Evolutionary conservation across 2,329 filamentous ascomycete species (phyloP), one percentile per base, ranked within the genome.

Genomic region (Claviceps sp.): DNA sequence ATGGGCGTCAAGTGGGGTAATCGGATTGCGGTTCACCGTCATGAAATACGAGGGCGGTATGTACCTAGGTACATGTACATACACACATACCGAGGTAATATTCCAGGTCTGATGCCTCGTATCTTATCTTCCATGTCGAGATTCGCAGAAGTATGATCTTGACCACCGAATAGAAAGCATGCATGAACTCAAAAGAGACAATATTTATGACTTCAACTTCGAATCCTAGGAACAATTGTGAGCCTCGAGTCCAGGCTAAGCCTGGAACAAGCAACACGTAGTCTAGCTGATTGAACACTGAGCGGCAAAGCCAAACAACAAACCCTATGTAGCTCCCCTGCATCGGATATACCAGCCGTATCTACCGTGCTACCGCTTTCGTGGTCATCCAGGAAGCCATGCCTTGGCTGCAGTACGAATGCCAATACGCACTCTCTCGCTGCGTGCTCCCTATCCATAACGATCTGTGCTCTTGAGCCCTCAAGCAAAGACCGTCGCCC

Each of bases 151-250:
- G 26, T 7, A 29, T 29, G 2, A 8, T 29, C 26, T 29, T 29
- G 26, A 29, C 26, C 7, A 29, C 26, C 26, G 8, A 29, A 29
- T 29, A 8, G 26, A 29, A 29, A 29, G 26, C 7, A 39, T 17
- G 39, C 16, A 40, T 9, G 16, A 40, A 2, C 8, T 44, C 20
- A 20, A 22, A 7, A n/a, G 42, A 14, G 14, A 11, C 29, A 17
- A 34, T n/a, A 17, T 9, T 45, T 44, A 14, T 37, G 1, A 44
- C 13, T 47, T 43, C n/a, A 36, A 23, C 22, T 40, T 39, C 23
- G 38, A 49, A 36, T n/a, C 45, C 49, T 17, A 49, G 34, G 49
- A 53, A 51, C 52, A 49, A 45, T 46, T 40, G 40, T 44, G 52
- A 46, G 40, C 23, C 52, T 53, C 42, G 13, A 45, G 17, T 26